Conservation (phyloP, 495 filamentous ascomycete species). For the Acidiella bohemica region DNA sequence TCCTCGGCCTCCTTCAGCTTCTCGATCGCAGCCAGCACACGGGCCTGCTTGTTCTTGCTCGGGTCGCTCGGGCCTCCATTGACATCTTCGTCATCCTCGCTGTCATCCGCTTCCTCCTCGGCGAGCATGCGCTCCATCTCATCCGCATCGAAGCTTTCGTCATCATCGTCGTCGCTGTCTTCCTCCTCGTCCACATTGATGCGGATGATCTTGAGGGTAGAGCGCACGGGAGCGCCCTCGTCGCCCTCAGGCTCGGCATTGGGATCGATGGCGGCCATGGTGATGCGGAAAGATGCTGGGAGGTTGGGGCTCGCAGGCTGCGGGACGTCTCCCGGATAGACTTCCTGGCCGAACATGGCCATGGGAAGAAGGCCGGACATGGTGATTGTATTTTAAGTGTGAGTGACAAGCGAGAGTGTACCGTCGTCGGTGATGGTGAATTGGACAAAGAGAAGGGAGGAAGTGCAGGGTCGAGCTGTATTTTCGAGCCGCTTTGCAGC, state of each 20-base stretch:
- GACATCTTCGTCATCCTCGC: conserved; percentile 48
- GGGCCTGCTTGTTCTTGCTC: conserved; percentile 71
- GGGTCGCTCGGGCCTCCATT: conserved; percentile 82
- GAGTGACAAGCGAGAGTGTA: too few species aligned
- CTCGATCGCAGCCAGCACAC: conserved; percentile 46
- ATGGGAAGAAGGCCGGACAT: conserved; percentile 45
- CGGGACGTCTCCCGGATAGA: conserved; percentile 64
- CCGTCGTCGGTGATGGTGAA: too few species aligned
- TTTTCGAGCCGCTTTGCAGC: too few species aligned
- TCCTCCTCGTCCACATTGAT: conserved; percentile 39
- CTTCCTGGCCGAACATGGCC: conserved; percentile 77
- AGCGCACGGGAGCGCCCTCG: conserved; percentile 51
- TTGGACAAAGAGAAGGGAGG: too few species aligned
- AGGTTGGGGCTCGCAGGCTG: conserved; percentile 61
- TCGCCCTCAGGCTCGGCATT: conserved; percentile 52
- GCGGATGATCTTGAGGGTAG: conserved; percentile 83
- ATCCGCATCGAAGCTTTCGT: conserved; percentile 47
- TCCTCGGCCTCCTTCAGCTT: conserved; percentile 26
- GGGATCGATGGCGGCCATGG: conserved; percentile 96
- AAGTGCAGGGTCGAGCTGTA: too few species aligned
- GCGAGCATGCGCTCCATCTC: conserved; percentile 54
- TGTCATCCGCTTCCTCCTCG: conserved; percentile 37
- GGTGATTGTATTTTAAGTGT: too few species aligned
- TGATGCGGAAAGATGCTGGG: conserved; percentile 80
- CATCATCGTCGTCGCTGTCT: conserved; percentile 42